Base-by-base conservation (phyloP, 1,284 basidiomycete genomes). In the Stygiomarasmius scandens region DNA sequence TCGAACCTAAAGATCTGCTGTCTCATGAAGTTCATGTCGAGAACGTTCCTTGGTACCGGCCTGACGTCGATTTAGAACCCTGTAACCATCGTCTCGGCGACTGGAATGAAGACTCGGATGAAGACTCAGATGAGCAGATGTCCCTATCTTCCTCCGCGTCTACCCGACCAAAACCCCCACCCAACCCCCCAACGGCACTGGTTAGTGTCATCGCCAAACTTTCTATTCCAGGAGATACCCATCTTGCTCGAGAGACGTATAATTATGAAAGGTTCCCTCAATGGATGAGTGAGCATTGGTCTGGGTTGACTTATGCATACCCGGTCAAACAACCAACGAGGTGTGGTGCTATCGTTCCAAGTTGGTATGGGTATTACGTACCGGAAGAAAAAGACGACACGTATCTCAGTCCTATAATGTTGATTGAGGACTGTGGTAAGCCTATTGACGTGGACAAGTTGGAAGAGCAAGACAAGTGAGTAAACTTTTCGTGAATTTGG, bases 401-500 rank as follows among this genome's bases (percentile, higher is more conserved):
- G 5, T 67, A 71, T 57, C 64, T 74, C 47, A 80, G 77, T 58
- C 76, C 80, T 0, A 75, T 84, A 47, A 62, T 85, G 54, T 71
- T 85, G 22, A 58, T 84, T 20, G 82, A 85, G 65, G 69, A 81
- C 53, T 84, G 82, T 60, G 81, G 81, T 2, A 57, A 56, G 3
- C 71, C 71, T 11, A 67, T 82, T 9, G 48, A 68, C 20, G 58
- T 70, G 2, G 27, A 45, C 0, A 47, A 61, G 34, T 69, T 81
- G 46, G 69, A 57, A 23, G 25, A 66, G 10, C 76, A 78, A 55
- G 70, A 77, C 19, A 69, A 65, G 73, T 74, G 52, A 46, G 71
- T 57, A 10, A 25, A 29, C 12, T n/a, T 23, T 24, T 29, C 12
- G 14, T 24, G 5, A 23, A 22, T 12, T 25, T 23, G 12, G 45